Base-by-base conservation (phyloP, 1,139 yeast genomes). In the Blastobotrys buckinghamii region DNA sequence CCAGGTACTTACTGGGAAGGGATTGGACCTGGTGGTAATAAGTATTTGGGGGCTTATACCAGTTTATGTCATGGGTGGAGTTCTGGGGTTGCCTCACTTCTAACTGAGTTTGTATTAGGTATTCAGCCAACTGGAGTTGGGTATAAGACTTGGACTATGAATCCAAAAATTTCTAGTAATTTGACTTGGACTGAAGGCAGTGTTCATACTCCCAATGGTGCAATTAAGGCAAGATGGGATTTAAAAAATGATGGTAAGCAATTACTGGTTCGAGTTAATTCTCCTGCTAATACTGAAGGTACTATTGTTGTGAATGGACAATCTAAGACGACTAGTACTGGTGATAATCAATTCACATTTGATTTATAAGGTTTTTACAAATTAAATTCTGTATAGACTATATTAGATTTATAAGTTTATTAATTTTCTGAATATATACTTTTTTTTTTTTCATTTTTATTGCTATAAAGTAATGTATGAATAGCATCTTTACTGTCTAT, bases 1-100 rank as follows among this genome's bases (percentile, higher is more conserved):
- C 41, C 41, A 17, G 26, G 29, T 17, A 38, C 41, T 12, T 38
- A 19, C 9, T 38, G 41, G 41, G 41, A 38, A 20, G 41, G 27
- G 2, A 38, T 38, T 20, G 41, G 41, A 5, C 27, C 26, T 10
- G 10, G 19, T 17, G 41, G 41, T 5, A 4, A 26, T 15, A 6
- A 24, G 4, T 38, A 38, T 22, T 27, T 24, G 26, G 7, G 19
- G 10, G 41, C 27, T n/a, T 38, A 5, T 17, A 38, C 41, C 2
- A n/a, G 19, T 12, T 17, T 38, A 16, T 27, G 32, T 15, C 41
- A 38, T 38, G 41, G 41, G 4, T 38, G 41, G 41, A 16, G 29
- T 20, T 19, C 41, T 12, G 41, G 41, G 5, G 26, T 17, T 38
- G n/a, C 17, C 8, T 27, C 41, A 17, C 7, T 20, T 3, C 9